phyloP scores from a whole-genome alignment of 2,329 filamentous ascomycete species.

The Microdochium paspali region DNA sequence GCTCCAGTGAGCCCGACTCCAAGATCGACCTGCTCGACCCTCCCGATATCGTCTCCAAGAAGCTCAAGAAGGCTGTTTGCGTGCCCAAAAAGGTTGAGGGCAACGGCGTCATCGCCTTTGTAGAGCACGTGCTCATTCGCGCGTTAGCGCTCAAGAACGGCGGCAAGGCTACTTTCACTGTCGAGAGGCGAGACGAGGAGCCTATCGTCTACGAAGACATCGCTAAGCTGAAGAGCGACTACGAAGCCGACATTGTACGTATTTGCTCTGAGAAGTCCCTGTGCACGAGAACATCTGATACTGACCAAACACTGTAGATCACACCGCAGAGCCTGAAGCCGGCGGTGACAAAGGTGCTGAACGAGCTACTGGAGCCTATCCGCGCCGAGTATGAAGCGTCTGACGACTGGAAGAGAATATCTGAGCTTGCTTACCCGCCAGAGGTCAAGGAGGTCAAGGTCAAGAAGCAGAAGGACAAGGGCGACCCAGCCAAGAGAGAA shows the following conservation, averaged over 20 bases:
- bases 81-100: constrained; percentile 68
- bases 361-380: constrained; percentile 68
- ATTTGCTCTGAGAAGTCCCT: no score
- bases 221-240: constrained; percentile 68
- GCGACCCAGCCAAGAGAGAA: constrained; percentile 22
- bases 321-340: constrained; percentile 83
- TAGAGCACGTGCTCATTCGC: constrained; percentile 80
- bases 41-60: constrained; percentile 66
- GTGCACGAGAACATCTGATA: no score
- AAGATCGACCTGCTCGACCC: constrained; percentile 92
- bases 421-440: constrained; percentile 73
- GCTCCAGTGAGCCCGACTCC: constrained; percentile 62
- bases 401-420: constrained; percentile 71
- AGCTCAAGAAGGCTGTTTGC: constrained; percentile 77
- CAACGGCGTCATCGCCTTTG: constrained; percentile 80
- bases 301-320: constrained; percentile 34
- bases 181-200: constrained; percentile 60
- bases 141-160: constrained; percentile 51
- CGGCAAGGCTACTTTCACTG: constrained; percentile 53
- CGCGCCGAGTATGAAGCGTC: constrained; percentile 61
- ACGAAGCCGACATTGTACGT: constrained; percentile 64
- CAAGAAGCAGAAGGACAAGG: constrained; percentile 71
- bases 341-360: constrained; percentile 67
- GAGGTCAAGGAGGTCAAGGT: constrained; percentile 59
- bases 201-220: constrained; percentile 74